Base-by-base conservation (phyloP, 257 asterid genomes). In the Cruciata laevipes region DNA sequence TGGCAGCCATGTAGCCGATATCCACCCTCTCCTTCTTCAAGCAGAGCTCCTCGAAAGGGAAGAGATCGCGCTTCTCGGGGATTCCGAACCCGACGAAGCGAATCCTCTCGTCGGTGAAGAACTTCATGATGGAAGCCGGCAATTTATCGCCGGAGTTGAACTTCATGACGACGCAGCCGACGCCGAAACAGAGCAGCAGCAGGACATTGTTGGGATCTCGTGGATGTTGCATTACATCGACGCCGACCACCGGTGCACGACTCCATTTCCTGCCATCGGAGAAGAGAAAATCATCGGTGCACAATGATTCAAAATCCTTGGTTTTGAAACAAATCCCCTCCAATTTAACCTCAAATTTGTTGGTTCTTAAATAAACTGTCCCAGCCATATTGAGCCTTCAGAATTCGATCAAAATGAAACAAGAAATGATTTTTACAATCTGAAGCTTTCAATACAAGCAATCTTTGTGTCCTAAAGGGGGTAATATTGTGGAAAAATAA, bases 141-240 rank as follows among this genome's bases (percentile, higher is more conserved):
- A 92, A 23, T 5, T 73, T 40, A 33, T 82, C 91, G 7, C 97
- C 96, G 0, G 74, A 78, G 27, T 17, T 63, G 53, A 89, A 80
- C 70, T 86, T 77, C 52, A 92, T 85, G 70, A 92, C 83, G 47
- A 86, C 83, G 47, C 96, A 89, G 31, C 98, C 97, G 2, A 86
- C 82, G 6, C 98, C 95, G n/a, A 92, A 82, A 32, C 95, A 84
- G 51, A 89, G 75, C 6, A 92, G 71, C 16, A 92, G 33, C 51
- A 92, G 40, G 32, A 92, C 63, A 14, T 55, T 56, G 20, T 82
- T 75, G 51, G 51, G 51, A 12, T 92, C 89, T 3, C 89, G 96
- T 38, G 98, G 98, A 71, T 89, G 95, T 27, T 81, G 79, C 88
- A 89, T 92, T 4, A 92, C 95, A 68, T 92, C 97, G 21, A 92